These are phyloP conservation scores for Rhinocladiella mackenziei DNA, from an alignment of 2,329 filamentous ascomycete species.

Conservation along the genomic window DNA sequence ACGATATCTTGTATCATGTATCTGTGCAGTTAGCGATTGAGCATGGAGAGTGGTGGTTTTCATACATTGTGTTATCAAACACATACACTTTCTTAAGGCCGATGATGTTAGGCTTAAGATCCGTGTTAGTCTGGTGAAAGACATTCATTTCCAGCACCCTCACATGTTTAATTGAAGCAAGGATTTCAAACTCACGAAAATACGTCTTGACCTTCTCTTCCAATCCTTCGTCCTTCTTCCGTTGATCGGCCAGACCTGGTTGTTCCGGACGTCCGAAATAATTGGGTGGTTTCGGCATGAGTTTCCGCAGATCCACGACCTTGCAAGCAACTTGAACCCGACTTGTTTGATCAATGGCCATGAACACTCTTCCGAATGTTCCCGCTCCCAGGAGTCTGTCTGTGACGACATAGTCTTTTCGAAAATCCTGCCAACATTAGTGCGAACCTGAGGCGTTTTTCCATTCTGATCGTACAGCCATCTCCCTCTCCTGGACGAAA, in stretches of 20 bases:
- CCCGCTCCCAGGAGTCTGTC: slow-evolving; percentile 41
- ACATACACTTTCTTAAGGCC: slow-evolving; percentile 54
- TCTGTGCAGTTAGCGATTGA: slow-evolving; percentile 33
- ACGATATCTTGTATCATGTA: slow-evolving; percentile 61
- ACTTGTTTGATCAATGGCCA: slow-evolving; percentile 37
- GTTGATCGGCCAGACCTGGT: slow-evolving; percentile 25
- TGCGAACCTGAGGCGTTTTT: slow-evolving; percentile 1
- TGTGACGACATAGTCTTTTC: slow-evolving; percentile 37
- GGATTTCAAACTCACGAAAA: slow-evolving; percentile 43
- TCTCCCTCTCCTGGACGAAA: slow-evolving; percentile 34
- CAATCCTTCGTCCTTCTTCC: slow-evolving; percentile 27
- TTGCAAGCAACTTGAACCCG: slow-evolving; percentile 45
- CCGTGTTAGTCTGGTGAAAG: slow-evolving; percentile 1
- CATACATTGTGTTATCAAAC: slow-evolving; percentile 50
- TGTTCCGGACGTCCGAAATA: slow-evolving; percentile 13
- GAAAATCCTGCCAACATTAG: slow-evolving; percentile 33
- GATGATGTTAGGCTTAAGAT: slow-evolving; percentile 55
- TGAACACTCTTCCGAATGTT: slow-evolving; percentile 41
- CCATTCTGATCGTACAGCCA: slow-evolving; percentile 35
- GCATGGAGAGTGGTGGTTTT: slow-evolving; percentile 1
- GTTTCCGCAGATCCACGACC: slow-evolving; percentile 38
- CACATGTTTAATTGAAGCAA: slow-evolving; percentile 53
- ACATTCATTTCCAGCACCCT: slow-evolving; percentile 12
- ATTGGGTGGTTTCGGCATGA: slow-evolving; percentile 22
- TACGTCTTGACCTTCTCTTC: slow-evolving; percentile 34